These are phyloP conservation scores for Tetrahymena malaccensis DNA, from an alignment of 73 alveolate species.

Conservation along the genomic window DNA sequence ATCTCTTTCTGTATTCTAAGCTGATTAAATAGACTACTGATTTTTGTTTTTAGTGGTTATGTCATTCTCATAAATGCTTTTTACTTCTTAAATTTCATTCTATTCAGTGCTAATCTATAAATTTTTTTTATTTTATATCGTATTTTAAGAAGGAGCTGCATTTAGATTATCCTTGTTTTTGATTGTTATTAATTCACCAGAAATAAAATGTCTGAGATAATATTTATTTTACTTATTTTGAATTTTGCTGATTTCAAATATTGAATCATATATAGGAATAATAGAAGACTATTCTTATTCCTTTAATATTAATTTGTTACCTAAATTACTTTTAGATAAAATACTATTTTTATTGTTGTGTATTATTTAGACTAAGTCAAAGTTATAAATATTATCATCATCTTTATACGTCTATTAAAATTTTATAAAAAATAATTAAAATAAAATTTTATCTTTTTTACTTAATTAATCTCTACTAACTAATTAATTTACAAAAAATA, in stretches of 20 bases:
- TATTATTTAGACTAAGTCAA: neutral
- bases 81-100: neutral
- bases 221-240: neutral
- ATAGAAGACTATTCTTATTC: neutral
- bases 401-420: neutral
- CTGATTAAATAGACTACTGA: neutral
- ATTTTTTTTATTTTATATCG: neutral
- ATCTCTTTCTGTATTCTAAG: neutral
- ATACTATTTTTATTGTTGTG: neutral
- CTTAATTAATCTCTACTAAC: too few species aligned
- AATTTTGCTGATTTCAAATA: neutral
- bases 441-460: neutral
- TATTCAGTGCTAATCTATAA: neutral
- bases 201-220: neutral
- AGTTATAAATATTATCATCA: neutral
- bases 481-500: too few species aligned
- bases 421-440: neutral
- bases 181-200: neutral
- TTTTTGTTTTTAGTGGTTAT: too few species aligned
- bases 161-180: neutral
- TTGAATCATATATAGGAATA: neutral
- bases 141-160: neutral
- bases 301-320: neutral
- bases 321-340: neutral
- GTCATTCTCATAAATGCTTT: neutral